phyloP scores from a whole-genome alignment of 1,139 yeast species.

The Zygotorulaspora mrakii region DNA sequence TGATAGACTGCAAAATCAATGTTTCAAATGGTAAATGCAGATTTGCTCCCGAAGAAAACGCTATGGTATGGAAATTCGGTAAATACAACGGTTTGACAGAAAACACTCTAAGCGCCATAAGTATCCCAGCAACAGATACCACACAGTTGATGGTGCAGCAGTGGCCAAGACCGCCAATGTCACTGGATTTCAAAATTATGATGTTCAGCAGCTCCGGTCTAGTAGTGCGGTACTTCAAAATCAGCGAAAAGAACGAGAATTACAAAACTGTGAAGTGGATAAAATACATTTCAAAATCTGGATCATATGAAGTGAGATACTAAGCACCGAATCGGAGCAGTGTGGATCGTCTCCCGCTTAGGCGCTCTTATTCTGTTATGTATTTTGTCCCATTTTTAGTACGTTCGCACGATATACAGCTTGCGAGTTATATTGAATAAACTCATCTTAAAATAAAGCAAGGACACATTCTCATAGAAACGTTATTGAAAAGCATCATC shows the following conservation, averaged over 20 bases:
- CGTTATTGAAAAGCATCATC: no score
- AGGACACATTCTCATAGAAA: no score
- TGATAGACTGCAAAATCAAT: conserved; percentile 48
- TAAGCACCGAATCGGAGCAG: no score
- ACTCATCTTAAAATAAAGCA: no score
- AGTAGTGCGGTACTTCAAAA: conserved; percentile 66
- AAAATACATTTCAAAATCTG: conserved; percentile 68
- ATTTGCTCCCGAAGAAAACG: conserved; percentile 62
- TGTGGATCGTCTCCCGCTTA: no score
- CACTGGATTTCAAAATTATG: conserved; percentile 62
- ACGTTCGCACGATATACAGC: neutral
- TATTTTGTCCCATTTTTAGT: no score
- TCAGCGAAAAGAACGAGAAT: conserved; percentile 55
- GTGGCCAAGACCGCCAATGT: conserved; percentile 78
- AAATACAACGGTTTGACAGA: conserved; percentile 69
- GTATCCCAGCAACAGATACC: conserved; percentile 27
- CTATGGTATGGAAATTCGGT: conserved; percentile 65
- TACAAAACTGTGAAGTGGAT: conserved; percentile 86
- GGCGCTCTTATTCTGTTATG: no score
- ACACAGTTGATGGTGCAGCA: conserved; percentile 28
- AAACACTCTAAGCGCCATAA: conserved; percentile 40
- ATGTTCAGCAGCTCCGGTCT: conserved; percentile 81
- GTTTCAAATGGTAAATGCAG: conserved; percentile 64
- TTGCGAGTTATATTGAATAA: no score
- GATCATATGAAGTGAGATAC: conserved; percentile 74